Evolutionary conservation across 176 grass and related monocot species (phyloP), one percentile per base, ranked within the genome.

Genomic region (Oryza glumipatula): DNA sequence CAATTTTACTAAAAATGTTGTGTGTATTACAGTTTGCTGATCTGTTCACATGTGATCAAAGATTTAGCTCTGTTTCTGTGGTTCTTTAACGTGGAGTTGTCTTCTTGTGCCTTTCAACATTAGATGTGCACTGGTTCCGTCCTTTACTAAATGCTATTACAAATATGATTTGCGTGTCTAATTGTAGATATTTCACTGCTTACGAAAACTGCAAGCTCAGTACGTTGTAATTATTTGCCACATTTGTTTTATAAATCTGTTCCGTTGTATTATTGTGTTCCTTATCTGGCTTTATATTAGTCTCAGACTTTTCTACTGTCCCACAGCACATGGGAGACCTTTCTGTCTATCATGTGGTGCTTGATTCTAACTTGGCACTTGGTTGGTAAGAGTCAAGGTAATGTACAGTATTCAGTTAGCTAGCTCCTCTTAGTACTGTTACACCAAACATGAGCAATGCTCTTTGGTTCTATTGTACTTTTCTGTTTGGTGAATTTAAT

Each of bases 401-500:
- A 79, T 68, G 23, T 83, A 35, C 79, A 70, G 28, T 79, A 68
- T 83, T 83, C 64, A 83, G 77, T 77, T 72, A 66, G 73, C 35
- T 90, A 72, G 75, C 16, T 83, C 74, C 38, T 77, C 36, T 83
- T 74, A 26, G 67, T 54, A 82, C 36, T 78, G 46, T 56, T 90
- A 19, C 41, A 83, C 68, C 70, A 74, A 83, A 83, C 24, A 52
- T 52, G 58, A 74, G 2, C n/a, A 46, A 73, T 16, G 19, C 49
- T 35, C 13, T 67, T 80, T 65, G 10, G 5, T 38, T 67, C 77
- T 54, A 22, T 54, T 70, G 64, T 47, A 61, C 35, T 28, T 45
- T 82, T 48, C 68, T 70, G 68, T 90, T 87, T 90, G 80, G 38
- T 80, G 47, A 79, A 39, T 21, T 65, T n/a, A 70, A 51, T 64